A percentile compares a stretch with the other conserved stretches of the same genome.
These are phyloP conservation scores for Arthrobotrys sinensis DNA, from an alignment of 2,329 filamentous ascomycete species.

Conservation along the genomic window DNA sequence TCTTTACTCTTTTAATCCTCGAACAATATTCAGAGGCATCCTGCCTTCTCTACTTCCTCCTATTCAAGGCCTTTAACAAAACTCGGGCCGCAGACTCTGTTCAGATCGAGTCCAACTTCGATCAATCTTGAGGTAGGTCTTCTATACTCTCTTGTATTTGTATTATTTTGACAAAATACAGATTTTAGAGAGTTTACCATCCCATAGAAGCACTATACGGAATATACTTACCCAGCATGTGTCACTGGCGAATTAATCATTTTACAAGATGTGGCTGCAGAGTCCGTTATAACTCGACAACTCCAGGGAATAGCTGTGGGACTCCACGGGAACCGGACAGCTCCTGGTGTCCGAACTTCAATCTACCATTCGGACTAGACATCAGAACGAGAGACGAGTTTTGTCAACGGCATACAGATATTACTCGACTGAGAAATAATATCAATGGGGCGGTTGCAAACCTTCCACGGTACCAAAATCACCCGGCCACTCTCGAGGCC, in stretches of 20 bases:
- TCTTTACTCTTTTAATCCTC: background rate
- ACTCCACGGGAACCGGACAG: slow-evolving; percentile 2
- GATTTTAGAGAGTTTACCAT: too few species aligned
- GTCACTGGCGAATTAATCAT: slow-evolving; percentile 11
- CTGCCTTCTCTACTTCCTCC: background rate
- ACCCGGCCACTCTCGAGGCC: background rate
- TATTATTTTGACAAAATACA: too few species aligned
- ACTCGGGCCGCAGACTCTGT: too few species aligned
- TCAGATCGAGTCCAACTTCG: too few species aligned
- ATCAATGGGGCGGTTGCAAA: background rate
- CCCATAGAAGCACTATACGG: background rate
- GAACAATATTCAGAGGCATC: background rate
- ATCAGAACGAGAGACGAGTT: background rate
- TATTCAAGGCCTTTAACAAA: too few species aligned
- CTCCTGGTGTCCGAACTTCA: slow-evolving; percentile 6
- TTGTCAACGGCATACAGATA: background rate
- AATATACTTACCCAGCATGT: background rate
- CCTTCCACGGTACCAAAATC: background rate
- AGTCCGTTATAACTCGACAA: slow-evolving; percentile 7
- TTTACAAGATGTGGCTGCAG: slow-evolving; percentile 8
- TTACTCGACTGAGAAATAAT: background rate
- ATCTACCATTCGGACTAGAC: background rate
- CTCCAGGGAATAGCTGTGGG: slow-evolving; percentile 2
- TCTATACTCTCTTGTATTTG: too few species aligned
- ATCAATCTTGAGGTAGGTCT: too few species aligned